Base-by-base conservation (phyloP, 2,329 filamentous ascomycete genomes). In the Taxawa tesnikishii region DNA sequence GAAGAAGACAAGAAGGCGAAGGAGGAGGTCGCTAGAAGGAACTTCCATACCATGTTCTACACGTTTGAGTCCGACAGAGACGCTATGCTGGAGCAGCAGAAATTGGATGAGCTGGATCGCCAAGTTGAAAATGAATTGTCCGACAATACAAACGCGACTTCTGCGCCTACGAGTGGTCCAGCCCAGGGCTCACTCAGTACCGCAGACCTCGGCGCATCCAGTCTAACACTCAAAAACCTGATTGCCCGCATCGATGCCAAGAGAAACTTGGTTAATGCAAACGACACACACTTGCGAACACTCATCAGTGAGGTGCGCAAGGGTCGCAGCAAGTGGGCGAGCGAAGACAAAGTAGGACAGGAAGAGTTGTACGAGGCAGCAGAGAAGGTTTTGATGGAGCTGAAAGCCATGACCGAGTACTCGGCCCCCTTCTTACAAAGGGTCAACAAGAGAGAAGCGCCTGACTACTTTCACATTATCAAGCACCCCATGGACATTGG, bases 401-500 rank as follows among this genome's bases (percentile, higher is more conserved):
- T 98, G 34, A 96, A 96, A 58, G 90, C 90, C 21, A 87, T 92
- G 63, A 94, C 85, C 2, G 90, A 98, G 56, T 92, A 94, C 56
- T 94, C 90, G 2, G 84, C 83, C n/a, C 85, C 90, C 2, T 98
- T 98, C 47, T 59, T 98, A 34, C 84, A 85, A 34, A 75, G 84
- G 44, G 90, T 98, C 31, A 96, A 93, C 62, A 98, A 98, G 62
- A 75, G 90, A 47, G 90, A 98, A 55, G 90, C 85, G 9, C 90
- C 88, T 14, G 87, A 96, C 58, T 98, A 98, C 58, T 85, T 92
- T 56, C 79, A 74, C 45, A 74, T 90, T 41, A 94, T 96, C 59
- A 94, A 92, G 59, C 80, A 87, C 28, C 90, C 90, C 2, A 98
- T 98, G 90, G 90, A 98, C 54, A 75, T 98, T 36, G 90, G 90